Conservation (phyloP, 495 filamentous ascomycete species). For the Patellaria atrata region DNA sequence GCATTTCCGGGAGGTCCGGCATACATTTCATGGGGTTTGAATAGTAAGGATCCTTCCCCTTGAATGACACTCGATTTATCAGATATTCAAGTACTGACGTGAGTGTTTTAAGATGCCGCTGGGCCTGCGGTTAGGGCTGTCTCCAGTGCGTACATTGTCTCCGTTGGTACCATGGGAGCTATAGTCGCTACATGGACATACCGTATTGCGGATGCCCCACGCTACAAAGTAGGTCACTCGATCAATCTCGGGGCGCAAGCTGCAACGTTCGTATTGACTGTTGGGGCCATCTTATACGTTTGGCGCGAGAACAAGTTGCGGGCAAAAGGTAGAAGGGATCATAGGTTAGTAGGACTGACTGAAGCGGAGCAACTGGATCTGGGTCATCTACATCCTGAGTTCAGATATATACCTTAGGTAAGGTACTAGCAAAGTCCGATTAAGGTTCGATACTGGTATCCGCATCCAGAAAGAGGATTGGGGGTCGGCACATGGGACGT, state of each 20-base stretch:
- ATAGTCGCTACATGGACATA: slow-evolving; percentile 46
- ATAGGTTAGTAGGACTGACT: slow-evolving; percentile 36
- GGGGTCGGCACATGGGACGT: too few species aligned
- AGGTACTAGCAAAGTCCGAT: too few species aligned
- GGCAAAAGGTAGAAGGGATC: slow-evolving; percentile 35
- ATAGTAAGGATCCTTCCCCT: slow-evolving; percentile 20
- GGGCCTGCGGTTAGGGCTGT: slow-evolving; percentile 44
- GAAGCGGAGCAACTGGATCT: slow-evolving; percentile 33
- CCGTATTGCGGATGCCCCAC: slow-evolving; percentile 32
- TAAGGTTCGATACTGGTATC: too few species aligned
- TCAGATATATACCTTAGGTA: slow-evolving; percentile 36
- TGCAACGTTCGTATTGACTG: slow-evolving; percentile 27
- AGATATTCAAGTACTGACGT: background rate
- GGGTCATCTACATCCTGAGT: slow-evolving; percentile 40
- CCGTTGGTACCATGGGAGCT: slow-evolving; percentile 40
- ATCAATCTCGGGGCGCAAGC: slow-evolving; percentile 43
- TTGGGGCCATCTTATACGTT: slow-evolving; percentile 38
- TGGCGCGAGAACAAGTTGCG: slow-evolving; percentile 37
- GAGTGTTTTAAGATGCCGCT: slow-evolving; percentile 25
- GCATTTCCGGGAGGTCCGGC: slow-evolving; percentile 33
- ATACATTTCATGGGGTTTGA: slow-evolving; percentile 42
- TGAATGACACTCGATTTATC: background rate
- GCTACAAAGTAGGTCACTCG: slow-evolving; percentile 40
- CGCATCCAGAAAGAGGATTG: too few species aligned
- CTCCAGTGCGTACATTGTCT: slow-evolving; percentile 37